Evolutionary conservation across 1,139 yeast genomes (phyloP).

Genomic region (Magnusiomyces suaveolens): DNA sequence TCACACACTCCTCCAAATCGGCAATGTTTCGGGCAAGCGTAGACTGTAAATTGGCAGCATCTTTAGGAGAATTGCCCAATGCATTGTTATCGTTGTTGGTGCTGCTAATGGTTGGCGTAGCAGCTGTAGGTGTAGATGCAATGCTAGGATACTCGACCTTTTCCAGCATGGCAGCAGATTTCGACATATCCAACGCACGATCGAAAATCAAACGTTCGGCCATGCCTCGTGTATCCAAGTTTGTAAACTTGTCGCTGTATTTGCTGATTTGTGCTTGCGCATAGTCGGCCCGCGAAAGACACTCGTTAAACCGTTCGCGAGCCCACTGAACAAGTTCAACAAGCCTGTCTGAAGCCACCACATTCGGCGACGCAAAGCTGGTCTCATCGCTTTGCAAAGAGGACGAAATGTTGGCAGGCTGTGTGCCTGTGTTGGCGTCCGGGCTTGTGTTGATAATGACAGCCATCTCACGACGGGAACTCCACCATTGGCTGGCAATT

Average conservation of each 20-base stretch:
- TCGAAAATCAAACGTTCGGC: constrained; percentile 86
- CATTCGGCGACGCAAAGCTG: too few species aligned
- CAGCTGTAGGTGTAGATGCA: neutral
- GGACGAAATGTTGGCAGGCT: too few species aligned
- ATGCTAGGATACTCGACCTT: constrained; percentile 39
- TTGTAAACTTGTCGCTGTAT: constrained; percentile 17
- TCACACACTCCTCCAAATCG: constrained; percentile 70
- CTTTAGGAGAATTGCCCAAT: neutral
- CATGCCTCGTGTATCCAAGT: constrained; percentile 20
- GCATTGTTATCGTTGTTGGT: too few species aligned
- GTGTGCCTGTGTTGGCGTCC: neutral
- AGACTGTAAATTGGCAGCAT: neutral
- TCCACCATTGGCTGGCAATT: constrained; percentile 85
- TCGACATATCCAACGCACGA: constrained; percentile 84
- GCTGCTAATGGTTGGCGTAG: neutral
- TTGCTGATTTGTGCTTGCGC: constrained; percentile 38
- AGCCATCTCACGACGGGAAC: constrained; percentile 36
- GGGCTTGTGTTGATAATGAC: constrained; percentile 10
- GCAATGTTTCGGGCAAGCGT: constrained; percentile 28
- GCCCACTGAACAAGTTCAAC: constrained; percentile 89
- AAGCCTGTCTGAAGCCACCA: constrained; percentile 40
- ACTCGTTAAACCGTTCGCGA: constrained; percentile 78
- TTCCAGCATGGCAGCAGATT: constrained; percentile 85
- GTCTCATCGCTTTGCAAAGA: too few species aligned
- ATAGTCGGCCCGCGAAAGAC: constrained; percentile 79